A percentile compares a stretch with the other conserved stretches of the same genome.
Conservation (phyloP, 371 early-diverging fungal genomes). For the Apophysomyces ossiformis region DNA sequence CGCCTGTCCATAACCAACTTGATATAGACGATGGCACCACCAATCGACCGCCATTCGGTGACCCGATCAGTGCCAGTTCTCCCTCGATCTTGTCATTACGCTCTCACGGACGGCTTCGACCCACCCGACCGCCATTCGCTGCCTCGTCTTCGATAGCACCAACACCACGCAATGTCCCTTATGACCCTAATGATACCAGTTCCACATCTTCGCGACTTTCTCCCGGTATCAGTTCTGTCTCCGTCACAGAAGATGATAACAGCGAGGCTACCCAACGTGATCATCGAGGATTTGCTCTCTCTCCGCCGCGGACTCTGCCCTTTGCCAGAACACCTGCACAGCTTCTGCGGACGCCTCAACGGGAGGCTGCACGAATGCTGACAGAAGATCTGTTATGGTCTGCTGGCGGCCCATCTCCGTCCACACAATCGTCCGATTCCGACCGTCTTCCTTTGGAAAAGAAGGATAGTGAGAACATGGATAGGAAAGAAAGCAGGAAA, state of each 20-base stretch:
- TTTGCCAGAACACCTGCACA: conserved; percentile 29
- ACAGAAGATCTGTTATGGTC: conserved; percentile 32
- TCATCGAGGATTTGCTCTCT: conserved; percentile 14
- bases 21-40: conserved; percentile 14
- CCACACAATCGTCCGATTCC: conserved; percentile 6
- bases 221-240: conserved; percentile 1
- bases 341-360: conserved; percentile 38
- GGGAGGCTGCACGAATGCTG: conserved; percentile 39
- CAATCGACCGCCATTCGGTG: conserved; percentile 32
- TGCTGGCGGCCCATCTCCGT: conserved; percentile 22
- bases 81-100: not conserved
- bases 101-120: conserved; percentile 10
- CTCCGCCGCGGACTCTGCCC: conserved; percentile 49
- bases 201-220: not conserved
- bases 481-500: not conserved
- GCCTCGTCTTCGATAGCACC: not conserved
- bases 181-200: conserved; percentile 5
- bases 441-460: conserved; percentile 3
- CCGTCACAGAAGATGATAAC: conserved; percentile 7
- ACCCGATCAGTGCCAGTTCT: not conserved
- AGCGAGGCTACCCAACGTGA: conserved; percentile 2
- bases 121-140: not conserved
- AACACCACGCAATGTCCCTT: too few species aligned
- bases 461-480: not conserved
- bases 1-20: not conserved